Percentiles rank a stretch among this genome's conserved stretches.
Conservation (phyloP, 352 stramenopile genomes). For the Blastocystis sp. region DNA sequence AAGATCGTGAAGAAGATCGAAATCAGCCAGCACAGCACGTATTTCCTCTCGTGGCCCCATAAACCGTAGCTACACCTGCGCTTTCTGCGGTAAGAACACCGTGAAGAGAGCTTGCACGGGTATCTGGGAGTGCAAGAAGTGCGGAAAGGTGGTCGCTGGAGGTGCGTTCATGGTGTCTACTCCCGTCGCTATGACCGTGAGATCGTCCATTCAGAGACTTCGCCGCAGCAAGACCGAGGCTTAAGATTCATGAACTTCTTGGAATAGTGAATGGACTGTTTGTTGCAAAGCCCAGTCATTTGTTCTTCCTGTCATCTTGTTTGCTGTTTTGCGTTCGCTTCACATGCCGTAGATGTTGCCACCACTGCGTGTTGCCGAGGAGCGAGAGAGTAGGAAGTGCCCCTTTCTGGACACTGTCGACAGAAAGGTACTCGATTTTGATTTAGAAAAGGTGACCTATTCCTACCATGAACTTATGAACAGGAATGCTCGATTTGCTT, state of each 20-base stretch:
- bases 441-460: constrained; percentile 88
- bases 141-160: constrained; percentile 94
- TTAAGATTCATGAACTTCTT: constrained; percentile 32
- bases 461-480: constrained; percentile 56
- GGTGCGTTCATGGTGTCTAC: constrained; percentile 92
- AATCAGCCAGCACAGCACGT: constrained; percentile 88
- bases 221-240: neutral
- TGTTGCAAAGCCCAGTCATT: constrained; percentile 15
- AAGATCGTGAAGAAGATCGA: constrained; percentile 99
- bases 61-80: constrained; percentile 76
- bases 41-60: neutral
- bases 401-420: constrained; percentile 97
- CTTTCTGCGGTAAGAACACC: constrained; percentile 98
- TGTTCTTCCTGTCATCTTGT: neutral
- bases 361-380: constrained; percentile 5
- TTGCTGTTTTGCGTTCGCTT: neutral
- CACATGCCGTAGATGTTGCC: neutral
- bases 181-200: constrained; percentile 19
- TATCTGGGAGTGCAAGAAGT: constrained; percentile 98
- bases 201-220: neutral
- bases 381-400: constrained; percentile 78
- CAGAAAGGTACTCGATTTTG: constrained; percentile 93
- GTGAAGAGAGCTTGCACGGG: constrained; percentile 82
- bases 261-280: constrained; percentile 67
- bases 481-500: constrained; percentile 86